Evolutionary conservation across 192 early-diverging fungal genomes (phyloP).

Genomic region (Rhizophlyctis rosea): DNA sequence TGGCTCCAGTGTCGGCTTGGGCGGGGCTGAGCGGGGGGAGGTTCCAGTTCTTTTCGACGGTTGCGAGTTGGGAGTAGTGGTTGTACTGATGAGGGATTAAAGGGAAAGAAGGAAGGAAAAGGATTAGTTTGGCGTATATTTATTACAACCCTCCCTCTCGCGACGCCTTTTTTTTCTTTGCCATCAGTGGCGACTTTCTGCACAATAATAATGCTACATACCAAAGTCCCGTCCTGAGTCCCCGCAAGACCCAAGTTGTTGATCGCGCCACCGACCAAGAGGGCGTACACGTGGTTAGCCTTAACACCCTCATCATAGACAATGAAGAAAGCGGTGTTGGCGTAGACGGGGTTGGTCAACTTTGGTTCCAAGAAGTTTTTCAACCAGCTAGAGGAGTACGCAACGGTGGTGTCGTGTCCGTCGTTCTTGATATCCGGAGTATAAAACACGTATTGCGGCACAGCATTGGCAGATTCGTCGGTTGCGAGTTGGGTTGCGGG

Average conservation of each 20-base stretch:
- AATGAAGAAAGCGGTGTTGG: constrained; percentile 36
- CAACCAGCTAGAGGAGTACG: constrained; percentile 44
- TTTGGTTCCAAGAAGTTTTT: constrained; percentile 50
- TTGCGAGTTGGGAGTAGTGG: constrained; percentile 52
- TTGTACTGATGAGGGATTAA: too few species aligned
- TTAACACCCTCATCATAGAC: too few species aligned
- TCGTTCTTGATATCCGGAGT: constrained; percentile 59
- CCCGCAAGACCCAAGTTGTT: constrained; percentile 1
- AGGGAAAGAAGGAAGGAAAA: too few species aligned
- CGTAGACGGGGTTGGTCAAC: constrained; percentile 43
- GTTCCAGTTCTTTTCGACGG: constrained; percentile 57
- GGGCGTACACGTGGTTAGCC: neutral
- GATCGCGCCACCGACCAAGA: neutral
- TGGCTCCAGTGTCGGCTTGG: neutral
- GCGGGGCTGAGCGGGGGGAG: constrained; percentile 28
- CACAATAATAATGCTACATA: too few species aligned
- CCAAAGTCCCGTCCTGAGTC: constrained; percentile 45
- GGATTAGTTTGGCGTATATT: too few species aligned
- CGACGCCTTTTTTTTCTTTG: too few species aligned
- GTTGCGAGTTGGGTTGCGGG: constrained; percentile 46
- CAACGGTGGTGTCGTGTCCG: constrained; percentile 33
- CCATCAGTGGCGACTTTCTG: neutral
- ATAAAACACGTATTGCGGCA: constrained; percentile 60
- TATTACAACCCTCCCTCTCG: too few species aligned
- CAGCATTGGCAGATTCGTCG: constrained; percentile 47